Evolutionary conservation across 2,329 filamentous ascomycete genomes (phyloP).

Genomic region (Westerdykella aurantiaca): DNA sequence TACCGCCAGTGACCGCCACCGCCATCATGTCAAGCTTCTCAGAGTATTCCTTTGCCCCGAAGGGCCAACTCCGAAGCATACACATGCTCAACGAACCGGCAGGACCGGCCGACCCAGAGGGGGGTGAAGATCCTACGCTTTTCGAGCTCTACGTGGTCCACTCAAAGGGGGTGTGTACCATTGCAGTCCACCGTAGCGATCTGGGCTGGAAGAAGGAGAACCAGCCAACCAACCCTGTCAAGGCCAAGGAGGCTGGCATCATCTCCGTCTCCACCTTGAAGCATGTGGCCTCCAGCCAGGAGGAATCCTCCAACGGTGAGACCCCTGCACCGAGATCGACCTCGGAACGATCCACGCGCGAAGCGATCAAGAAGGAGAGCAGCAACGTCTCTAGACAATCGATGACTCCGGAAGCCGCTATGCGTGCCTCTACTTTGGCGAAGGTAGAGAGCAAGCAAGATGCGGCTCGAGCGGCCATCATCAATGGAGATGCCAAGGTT

Average conservation of each 20-base stretch:
- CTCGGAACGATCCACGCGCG: slow-evolving; percentile 33
- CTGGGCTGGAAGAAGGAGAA: slow-evolving; percentile 88
- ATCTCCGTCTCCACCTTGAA: slow-evolving; percentile 68
- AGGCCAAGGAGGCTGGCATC: slow-evolving; percentile 67
- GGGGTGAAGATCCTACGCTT: slow-evolving; percentile 62
- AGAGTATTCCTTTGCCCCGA: slow-evolving; percentile 86
- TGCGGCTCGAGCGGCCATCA: slow-evolving; percentile 35
- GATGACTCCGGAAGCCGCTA: slow-evolving; percentile 34
- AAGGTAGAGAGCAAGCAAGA: slow-evolving; percentile 41
- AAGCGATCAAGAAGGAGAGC: slow-evolving; percentile 33
- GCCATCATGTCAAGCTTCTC: slow-evolving; percentile 96
- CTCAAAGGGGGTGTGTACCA: slow-evolving; percentile 88
- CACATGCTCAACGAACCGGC: slow-evolving; percentile 75
- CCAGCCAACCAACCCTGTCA: slow-evolving; percentile 73
- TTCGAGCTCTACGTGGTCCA: slow-evolving; percentile 98
- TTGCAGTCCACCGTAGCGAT: slow-evolving; percentile 81
- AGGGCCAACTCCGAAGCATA: slow-evolving; percentile 80
- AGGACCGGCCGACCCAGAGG: slow-evolving; percentile 51
- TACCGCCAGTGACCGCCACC: slow-evolving; percentile 80
- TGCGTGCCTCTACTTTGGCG: slow-evolving; percentile 38
- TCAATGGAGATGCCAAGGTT: slow-evolving; percentile 37
- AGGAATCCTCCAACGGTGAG: slow-evolving; percentile 35
- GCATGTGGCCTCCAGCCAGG: slow-evolving; percentile 18
- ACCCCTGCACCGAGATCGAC: slow-evolving; percentile 24
- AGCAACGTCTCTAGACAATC: slow-evolving; percentile 30